These are phyloP conservation scores for Trichoderma gracile DNA, from an alignment of 2,329 filamentous ascomycete species.

Conservation along the genomic window DNA sequence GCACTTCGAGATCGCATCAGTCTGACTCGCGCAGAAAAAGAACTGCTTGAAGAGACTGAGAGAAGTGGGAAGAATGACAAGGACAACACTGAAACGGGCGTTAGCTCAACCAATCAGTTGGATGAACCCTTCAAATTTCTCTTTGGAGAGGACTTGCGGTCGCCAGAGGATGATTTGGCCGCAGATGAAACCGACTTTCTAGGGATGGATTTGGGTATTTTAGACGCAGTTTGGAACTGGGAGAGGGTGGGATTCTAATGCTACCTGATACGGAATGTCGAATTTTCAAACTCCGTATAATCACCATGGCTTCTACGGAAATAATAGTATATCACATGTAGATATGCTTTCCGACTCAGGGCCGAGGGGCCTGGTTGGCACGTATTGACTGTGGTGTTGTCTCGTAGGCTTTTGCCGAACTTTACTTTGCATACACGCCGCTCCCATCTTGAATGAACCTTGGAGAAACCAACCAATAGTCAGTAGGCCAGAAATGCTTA, in stretches of 20 bases:
- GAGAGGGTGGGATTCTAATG: conserved; percentile 6
- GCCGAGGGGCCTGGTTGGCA: no score
- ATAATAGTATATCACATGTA: no score
- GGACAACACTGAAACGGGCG: neutral
- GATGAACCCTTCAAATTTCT: neutral
- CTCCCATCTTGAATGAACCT: no score
- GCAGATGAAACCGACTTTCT: neutral
- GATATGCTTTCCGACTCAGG: no score
- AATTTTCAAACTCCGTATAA: no score
- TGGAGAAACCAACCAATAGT: no score
- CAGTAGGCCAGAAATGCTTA: no score
- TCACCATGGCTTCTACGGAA: no score
- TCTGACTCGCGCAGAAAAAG: neutral
- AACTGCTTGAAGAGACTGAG: neutral
- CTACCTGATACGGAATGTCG: neutral
- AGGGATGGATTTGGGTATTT: conserved; percentile 10
- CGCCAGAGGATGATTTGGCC: neutral
- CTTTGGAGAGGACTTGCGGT: neutral
- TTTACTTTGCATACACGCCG: no score
- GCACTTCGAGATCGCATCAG: neutral
- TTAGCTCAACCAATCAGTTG: neutral
- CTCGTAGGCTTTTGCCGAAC: no score
- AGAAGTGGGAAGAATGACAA: neutral
- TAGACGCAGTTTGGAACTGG: conserved; percentile 18
- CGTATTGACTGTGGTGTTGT: no score